phyloP scores from a whole-genome alignment of 305 asterid genomes.

The Striga hermonthica region DNA sequence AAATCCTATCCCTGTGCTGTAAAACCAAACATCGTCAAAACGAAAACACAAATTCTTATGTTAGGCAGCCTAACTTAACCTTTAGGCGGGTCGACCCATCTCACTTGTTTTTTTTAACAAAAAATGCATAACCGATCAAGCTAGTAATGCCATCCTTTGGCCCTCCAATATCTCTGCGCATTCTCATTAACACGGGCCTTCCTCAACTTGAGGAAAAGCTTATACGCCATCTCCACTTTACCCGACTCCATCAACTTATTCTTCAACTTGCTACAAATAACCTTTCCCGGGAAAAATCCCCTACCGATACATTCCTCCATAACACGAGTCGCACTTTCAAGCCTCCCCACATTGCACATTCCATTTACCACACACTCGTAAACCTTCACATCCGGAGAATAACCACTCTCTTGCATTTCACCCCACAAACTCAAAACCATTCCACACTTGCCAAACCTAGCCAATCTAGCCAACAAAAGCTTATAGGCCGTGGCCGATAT shows the following conservation, averaged over 20 bases:
- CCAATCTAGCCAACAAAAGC: conserved; percentile 67
- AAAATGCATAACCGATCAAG: conserved; percentile 1
- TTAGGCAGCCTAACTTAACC: too few species aligned
- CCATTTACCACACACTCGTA: conserved; percentile 74
- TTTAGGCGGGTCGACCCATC: too few species aligned
- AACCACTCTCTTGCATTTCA: conserved; percentile 79
- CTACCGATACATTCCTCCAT: conserved; percentile 65
- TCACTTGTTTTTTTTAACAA: neutral
- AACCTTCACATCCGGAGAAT: conserved; percentile 65
- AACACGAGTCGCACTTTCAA: conserved; percentile 62
- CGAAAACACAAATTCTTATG: too few species aligned
- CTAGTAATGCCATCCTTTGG: conserved; percentile 88
- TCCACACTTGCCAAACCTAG: conserved; percentile 85
- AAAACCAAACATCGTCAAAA: too few species aligned
- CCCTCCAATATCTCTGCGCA: conserved; percentile 73
- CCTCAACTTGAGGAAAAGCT: conserved; percentile 62
- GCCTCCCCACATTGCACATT: conserved; percentile 75
- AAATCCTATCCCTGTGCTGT: too few species aligned
- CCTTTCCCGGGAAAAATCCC: conserved; percentile 68
- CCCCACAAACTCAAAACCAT: conserved; percentile 65
- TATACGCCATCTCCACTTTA: conserved; percentile 71
- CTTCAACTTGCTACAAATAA: conserved; percentile 72
- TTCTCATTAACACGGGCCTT: conserved; percentile 62
- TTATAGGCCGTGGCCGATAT: conserved; percentile 67
- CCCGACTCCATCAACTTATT: conserved; percentile 63